Evolutionary conservation across 257 asterid species (phyloP), one percentile per base, ranked within the genome.

Genomic region (Solanum medicagineum): DNA sequence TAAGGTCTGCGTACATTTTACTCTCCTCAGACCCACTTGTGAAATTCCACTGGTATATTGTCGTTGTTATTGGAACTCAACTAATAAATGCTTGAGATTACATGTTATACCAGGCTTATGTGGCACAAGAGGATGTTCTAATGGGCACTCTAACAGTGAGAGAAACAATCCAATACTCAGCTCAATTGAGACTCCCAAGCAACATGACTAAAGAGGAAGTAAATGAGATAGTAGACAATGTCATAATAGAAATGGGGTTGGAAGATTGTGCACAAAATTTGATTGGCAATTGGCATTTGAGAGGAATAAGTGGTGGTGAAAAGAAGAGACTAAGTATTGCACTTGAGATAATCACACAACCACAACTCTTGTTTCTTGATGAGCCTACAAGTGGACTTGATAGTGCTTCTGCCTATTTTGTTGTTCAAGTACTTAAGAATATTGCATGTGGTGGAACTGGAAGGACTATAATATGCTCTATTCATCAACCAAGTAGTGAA

Each of bases 251-350:
- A 13, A 86, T 94, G 92, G 99, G 99, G 6, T 93, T 96, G 5
- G 88, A 90, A 24, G 99, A 96, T 26, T 96, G 99, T 74, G 94
- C 94, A 0, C 93, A 96, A 74, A 86, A 83, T 32, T 80, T 93
- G 20, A 93, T 96, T 56, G 99, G 99, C 6, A 94, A 93, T 92
- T 94, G 99, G 99, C 98, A 93, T 62, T 84, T 91, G 49, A 89
- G 99, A 75, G 98, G 99, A 80, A 91, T 96, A 24, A 96, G 99
- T 53, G 98, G 99, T 2, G 99, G 99, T 8, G 99, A 96, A 86
- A 94, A 93, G 88, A 96, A 94, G 93, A 86, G 99, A 92, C 90
- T 96, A 0, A 93, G 99, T 86, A 94, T 96, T 55, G 99, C 98
- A 4, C 70, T 94, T n/a, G 99, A 96, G 91, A 92, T 93, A 53